These are phyloP conservation scores for Fusarium acutatum DNA, from an alignment of 2,329 filamentous ascomycete genomes.

Conservation along the genomic window DNA sequence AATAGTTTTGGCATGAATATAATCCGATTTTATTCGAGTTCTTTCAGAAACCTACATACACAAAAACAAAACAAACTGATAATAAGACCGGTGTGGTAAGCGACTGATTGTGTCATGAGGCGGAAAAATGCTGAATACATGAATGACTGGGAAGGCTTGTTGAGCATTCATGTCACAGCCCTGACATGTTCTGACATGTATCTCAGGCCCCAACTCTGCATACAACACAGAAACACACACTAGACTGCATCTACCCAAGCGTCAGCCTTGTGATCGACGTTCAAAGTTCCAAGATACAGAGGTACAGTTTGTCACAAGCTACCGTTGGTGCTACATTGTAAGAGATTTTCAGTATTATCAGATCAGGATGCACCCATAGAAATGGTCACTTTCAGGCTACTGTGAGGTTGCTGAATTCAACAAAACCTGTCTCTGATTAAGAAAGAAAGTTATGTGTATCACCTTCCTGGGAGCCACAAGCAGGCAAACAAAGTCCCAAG, in stretches of 20 bases:
- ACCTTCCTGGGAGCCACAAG: background rate
- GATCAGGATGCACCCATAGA: background rate
- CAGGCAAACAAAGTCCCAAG: background rate
- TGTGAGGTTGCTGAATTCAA: too few species aligned
- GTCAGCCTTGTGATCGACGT: background rate
- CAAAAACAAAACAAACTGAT: background rate
- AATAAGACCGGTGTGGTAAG: background rate
- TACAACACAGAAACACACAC: background rate
- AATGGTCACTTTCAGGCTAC: background rate
- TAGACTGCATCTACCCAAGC: too few species aligned
- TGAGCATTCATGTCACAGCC: background rate
- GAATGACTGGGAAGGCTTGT: background rate
- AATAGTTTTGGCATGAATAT: background rate
- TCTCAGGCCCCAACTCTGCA: background rate
- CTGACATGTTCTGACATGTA: background rate
- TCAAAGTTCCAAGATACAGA: background rate
- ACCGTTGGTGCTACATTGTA: background rate
- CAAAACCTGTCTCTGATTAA: background rate
- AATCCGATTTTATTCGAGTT: background rate
- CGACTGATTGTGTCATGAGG: background rate
- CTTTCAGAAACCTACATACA: background rate
- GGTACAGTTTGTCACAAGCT: too few species aligned
- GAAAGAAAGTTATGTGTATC: background rate
- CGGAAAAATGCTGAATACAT: background rate
- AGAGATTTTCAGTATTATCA: background rate